These are phyloP conservation scores for Paramecium octaurelia DNA, from an alignment of 73 alveolate species.

Conservation along the genomic window DNA sequence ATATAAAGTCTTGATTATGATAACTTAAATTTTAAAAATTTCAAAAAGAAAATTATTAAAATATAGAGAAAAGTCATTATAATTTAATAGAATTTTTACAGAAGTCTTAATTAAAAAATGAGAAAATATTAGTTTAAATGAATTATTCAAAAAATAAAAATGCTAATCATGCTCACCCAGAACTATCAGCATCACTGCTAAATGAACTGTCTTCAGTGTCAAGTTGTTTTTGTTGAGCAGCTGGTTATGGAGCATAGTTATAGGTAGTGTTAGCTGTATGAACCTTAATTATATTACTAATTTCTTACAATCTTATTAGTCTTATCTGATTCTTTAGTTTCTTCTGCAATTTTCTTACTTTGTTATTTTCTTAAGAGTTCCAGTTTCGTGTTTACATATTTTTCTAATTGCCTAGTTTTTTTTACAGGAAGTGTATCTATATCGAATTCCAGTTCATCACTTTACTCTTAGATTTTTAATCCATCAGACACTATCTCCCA, in stretches of 20 bases:
- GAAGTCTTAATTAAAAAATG: neutral
- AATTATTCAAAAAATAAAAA: neutral
- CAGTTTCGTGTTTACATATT: constrained; percentile 43
- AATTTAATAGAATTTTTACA: neutral
- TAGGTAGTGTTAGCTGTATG: neutral
- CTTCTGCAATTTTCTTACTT: neutral
- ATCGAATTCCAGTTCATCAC: constrained; percentile 62
- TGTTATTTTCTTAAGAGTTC: neutral
- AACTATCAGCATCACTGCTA: constrained; percentile 34
- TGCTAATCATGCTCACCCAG: neutral
- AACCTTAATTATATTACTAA: neutral
- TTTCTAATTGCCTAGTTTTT: constrained; percentile 57
- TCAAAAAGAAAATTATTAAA: neutral
- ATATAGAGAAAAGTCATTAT: neutral
- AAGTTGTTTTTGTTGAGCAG: neutral
- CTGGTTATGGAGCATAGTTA: neutral
- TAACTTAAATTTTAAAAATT: too few relatives aligned
- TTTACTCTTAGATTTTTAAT: constrained; percentile 22
- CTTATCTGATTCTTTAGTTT: neutral
- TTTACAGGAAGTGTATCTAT: constrained; percentile 56
- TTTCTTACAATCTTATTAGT: neutral
- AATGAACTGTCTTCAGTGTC: constrained; percentile 50
- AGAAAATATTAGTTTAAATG: neutral
- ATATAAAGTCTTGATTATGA: neutral
- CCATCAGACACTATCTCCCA: constrained; percentile 63